These are phyloP conservation scores for Teratosphaeria viscida DNA, from an alignment of 2,329 filamentous ascomycete genomes.

Conservation along the genomic window DNA sequence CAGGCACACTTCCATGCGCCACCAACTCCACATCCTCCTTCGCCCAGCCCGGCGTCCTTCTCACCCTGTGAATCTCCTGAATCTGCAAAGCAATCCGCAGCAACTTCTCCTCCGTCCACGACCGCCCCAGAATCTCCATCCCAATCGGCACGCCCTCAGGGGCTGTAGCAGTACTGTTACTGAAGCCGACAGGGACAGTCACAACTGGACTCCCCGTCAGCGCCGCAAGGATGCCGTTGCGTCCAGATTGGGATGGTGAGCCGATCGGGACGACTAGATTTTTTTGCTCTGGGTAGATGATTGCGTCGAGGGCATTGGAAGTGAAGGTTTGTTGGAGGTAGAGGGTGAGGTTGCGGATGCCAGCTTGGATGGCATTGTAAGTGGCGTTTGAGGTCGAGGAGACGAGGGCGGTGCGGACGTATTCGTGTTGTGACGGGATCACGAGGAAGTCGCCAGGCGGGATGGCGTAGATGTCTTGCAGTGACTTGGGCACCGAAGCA, in stretches of 20 bases:
- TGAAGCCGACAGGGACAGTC: slow-evolving; percentile 46
- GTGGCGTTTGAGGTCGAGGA: slow-evolving; percentile 41
- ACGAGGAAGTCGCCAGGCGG: slow-evolving; percentile 44
- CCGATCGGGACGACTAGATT: slow-evolving; percentile 52
- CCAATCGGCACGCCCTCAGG: slow-evolving; percentile 52
- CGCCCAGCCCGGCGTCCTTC: slow-evolving; percentile 39
- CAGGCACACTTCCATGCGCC: slow-evolving; percentile 35
- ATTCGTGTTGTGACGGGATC: slow-evolving; percentile 48
- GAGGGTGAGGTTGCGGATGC: slow-evolving; percentile 44
- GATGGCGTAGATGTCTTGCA: neutral
- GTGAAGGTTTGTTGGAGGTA: slow-evolving; percentile 43
- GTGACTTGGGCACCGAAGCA: slow-evolving; percentile 32
- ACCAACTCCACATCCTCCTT: slow-evolving; percentile 28
- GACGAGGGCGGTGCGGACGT: slow-evolving; percentile 40
- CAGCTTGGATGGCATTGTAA: slow-evolving; percentile 37
- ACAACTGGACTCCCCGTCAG: slow-evolving; percentile 45
- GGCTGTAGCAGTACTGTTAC: slow-evolving; percentile 37
- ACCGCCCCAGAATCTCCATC: slow-evolving; percentile 51
- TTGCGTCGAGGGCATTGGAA: slow-evolving; percentile 40
- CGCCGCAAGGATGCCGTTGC: slow-evolving; percentile 48
- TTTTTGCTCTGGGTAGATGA: slow-evolving; percentile 56
- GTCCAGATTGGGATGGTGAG: slow-evolving; percentile 45
- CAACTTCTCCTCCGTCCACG: slow-evolving; percentile 46
- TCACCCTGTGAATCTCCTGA: slow-evolving; percentile 36
- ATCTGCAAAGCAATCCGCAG: slow-evolving; percentile 44